A percentile compares a stretch with the other conserved stretches of the same genome.
These are phyloP conservation scores for Crucihimalaya himalaica DNA, from an alignment of 345 rosid species.

Conservation along the genomic window DNA sequence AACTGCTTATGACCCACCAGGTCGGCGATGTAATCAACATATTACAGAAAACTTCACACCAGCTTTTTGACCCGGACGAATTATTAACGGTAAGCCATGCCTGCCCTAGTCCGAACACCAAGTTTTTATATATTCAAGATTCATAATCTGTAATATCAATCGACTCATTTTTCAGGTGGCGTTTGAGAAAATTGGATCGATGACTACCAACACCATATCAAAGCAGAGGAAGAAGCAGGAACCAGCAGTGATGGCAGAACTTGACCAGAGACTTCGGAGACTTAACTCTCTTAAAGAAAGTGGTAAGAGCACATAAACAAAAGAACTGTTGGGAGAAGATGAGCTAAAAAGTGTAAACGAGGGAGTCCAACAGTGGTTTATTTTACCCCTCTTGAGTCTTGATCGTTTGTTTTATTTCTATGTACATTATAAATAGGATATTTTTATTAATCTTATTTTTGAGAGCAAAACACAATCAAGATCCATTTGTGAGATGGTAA, in stretches of 20 bases:
- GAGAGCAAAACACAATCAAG: constrained; percentile 33
- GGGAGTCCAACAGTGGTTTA: constrained; percentile 28
- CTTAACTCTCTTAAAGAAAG: constrained; percentile 67
- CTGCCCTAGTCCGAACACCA: not conserved
- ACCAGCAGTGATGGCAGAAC: constrained; percentile 97
- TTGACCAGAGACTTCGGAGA: constrained; percentile 85
- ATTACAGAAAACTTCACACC: constrained; percentile 82
- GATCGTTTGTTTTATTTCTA: constrained; percentile 5
- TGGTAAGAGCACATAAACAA: constrained; percentile 36
- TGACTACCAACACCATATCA: constrained; percentile 93
- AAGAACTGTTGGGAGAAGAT: constrained; percentile 7
- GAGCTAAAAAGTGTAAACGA: constrained; percentile 29
- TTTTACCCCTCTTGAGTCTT: constrained; percentile 31
- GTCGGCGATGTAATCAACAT: constrained; percentile 91
- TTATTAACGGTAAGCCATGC: constrained; percentile 64
- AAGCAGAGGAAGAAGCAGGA: constrained; percentile 98
- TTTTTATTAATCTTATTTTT: constrained; percentile 18
- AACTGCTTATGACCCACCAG: constrained; percentile 83
- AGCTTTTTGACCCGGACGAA: constrained; percentile 98
- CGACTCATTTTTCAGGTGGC: constrained; percentile 65
- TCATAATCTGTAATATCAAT: not conserved
- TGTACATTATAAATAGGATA: constrained; percentile 37
- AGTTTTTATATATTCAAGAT: not conserved
- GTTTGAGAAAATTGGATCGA: constrained; percentile 79
- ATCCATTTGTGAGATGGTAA: constrained; percentile 36